These are phyloP conservation scores for Boletus insuetus DNA, from an alignment of 768 basidiomycete species.

Conservation along the genomic window DNA sequence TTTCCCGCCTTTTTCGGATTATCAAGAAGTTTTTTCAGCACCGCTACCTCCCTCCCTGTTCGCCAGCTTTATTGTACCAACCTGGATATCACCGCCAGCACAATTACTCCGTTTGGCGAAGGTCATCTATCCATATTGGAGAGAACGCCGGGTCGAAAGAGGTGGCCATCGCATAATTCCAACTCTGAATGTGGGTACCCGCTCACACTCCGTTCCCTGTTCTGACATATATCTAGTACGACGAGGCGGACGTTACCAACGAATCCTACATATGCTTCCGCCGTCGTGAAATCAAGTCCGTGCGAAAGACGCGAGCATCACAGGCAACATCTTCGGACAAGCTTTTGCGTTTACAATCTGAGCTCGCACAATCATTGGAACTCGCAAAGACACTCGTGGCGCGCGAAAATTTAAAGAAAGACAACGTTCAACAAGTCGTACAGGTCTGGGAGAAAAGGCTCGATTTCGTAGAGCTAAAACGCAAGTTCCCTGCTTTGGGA, in stretches of 20 bases:
- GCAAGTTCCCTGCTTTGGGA: constrained; percentile 60
- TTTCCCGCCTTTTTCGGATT: constrained; percentile 73
- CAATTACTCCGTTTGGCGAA: constrained; percentile 69
- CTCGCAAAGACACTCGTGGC: constrained; percentile 65
- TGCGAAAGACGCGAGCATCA: constrained; percentile 90
- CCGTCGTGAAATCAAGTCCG: constrained; percentile 88
- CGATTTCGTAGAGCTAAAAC: constrained; percentile 74
- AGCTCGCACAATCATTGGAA: constrained; percentile 70
- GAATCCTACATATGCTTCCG: constrained; percentile 98
- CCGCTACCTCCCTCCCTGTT: constrained; percentile 62
- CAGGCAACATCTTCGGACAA: constrained; percentile 90
- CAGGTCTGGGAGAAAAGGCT: constrained; percentile 78
- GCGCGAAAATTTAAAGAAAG: constrained; percentile 78
- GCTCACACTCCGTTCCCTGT: background rate
- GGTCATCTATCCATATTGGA: constrained; percentile 86
- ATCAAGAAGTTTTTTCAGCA: constrained; percentile 63
- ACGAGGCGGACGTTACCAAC: constrained; percentile 85
- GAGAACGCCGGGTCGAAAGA: constrained; percentile 74
- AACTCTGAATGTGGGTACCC: constrained; percentile 68
- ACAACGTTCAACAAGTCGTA: constrained; percentile 53
- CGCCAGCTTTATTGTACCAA: constrained; percentile 64
- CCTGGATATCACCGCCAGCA: constrained; percentile 62
- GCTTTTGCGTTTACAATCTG: constrained; percentile 73
- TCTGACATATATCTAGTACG: constrained; percentile 47
- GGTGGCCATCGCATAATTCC: constrained; percentile 87